phyloP scores from a whole-genome alignment of 2,329 filamentous ascomycete species.

The Orbilia javanica region DNA sequence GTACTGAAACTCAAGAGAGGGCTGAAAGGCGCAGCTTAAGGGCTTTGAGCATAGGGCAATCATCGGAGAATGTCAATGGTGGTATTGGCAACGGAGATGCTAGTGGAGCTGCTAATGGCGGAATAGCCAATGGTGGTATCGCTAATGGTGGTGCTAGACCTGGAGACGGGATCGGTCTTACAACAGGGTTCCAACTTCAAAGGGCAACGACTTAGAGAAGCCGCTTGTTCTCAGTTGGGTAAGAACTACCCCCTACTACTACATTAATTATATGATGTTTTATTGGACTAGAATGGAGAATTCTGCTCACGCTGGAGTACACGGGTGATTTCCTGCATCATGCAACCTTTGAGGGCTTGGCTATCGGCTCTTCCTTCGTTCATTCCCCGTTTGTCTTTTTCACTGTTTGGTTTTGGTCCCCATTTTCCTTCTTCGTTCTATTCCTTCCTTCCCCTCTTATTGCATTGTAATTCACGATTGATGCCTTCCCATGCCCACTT shows the following conservation, averaged over 20 bases:
- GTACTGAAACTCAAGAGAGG: slow-evolving; percentile 43
- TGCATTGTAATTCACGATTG: slow-evolving; percentile 41
- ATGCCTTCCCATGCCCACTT: not conserved
- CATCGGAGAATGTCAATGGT: slow-evolving; percentile 22
- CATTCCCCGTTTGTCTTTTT: slow-evolving; percentile 10
- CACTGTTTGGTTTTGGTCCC: slow-evolving; percentile 9
- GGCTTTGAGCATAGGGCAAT: slow-evolving; percentile 31
- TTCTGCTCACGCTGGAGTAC: slow-evolving; percentile 26
- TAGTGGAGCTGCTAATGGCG: not conserved
- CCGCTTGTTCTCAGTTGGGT: slow-evolving; percentile 42
- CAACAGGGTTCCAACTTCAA: slow-evolving; percentile 44
- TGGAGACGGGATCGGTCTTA: slow-evolving; percentile 8
- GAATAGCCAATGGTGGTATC: not conserved
- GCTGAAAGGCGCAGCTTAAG: slow-evolving; percentile 34
- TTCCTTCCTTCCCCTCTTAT: not conserved
- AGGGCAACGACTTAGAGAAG: slow-evolving; percentile 36
- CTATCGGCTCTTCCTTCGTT: not conserved
- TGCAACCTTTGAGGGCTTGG: not conserved
- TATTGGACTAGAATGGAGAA: not conserved
- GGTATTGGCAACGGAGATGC: slow-evolving; percentile 3
- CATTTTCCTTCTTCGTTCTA: not conserved
- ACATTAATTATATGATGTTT: not conserved
- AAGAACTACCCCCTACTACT: slow-evolving; percentile 12
- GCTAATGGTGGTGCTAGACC: not conserved
- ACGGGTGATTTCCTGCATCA: slow-evolving; percentile 27